Conservation (phyloP, 208 protist species). For the Trypanosoma grayi region DNA sequence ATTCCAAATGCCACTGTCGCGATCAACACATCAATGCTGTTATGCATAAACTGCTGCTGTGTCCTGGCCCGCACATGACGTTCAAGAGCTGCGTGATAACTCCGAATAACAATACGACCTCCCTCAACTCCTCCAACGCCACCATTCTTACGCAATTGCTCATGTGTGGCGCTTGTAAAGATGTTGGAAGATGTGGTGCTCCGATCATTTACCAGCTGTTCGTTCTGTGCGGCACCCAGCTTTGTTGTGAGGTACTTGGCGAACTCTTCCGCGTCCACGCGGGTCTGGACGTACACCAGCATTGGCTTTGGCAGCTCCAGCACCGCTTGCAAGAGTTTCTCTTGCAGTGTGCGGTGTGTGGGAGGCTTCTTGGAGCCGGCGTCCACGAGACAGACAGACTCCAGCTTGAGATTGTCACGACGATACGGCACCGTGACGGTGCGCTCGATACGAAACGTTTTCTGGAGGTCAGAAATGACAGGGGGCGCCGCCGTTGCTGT, state of each 20-base stretch:
- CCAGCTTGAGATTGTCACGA: slow-evolving; percentile 62
- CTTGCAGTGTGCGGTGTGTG: slow-evolving; percentile 42
- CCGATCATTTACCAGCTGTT: neutral
- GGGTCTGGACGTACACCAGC: slow-evolving; percentile 83
- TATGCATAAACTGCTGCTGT: slow-evolving; percentile 88
- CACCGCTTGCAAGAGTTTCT: slow-evolving; percentile 61
- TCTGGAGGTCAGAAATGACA: slow-evolving; percentile 79
- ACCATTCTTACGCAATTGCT: slow-evolving; percentile 3
- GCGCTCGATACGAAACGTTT: slow-evolving; percentile 59
- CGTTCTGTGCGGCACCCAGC: slow-evolving; percentile 15
- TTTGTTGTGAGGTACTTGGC: slow-evolving; percentile 48
- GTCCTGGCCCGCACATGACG: slow-evolving; percentile 40
- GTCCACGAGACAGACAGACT: slow-evolving; percentile 31
- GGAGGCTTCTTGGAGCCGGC: slow-evolving; percentile 21
- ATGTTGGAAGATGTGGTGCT: slow-evolving; percentile 12
- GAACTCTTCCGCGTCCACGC: slow-evolving; percentile 77
- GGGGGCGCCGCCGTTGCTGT: slow-evolving; percentile 77
- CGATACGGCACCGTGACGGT: slow-evolving; percentile 39
- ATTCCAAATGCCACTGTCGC: slow-evolving; percentile 98
- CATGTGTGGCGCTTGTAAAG: slow-evolving; percentile 32
- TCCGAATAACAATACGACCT: slow-evolving; percentile 43
- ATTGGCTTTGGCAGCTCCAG: slow-evolving; percentile 76
- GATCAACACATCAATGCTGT: slow-evolving; percentile 89
- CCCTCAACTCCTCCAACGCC: neutral
- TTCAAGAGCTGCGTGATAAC: slow-evolving; percentile 79